Evolutionary conservation across 768 basidiomycete species (phyloP), one percentile per base, ranked within the genome.

Genomic region (Suillus discolor): DNA sequence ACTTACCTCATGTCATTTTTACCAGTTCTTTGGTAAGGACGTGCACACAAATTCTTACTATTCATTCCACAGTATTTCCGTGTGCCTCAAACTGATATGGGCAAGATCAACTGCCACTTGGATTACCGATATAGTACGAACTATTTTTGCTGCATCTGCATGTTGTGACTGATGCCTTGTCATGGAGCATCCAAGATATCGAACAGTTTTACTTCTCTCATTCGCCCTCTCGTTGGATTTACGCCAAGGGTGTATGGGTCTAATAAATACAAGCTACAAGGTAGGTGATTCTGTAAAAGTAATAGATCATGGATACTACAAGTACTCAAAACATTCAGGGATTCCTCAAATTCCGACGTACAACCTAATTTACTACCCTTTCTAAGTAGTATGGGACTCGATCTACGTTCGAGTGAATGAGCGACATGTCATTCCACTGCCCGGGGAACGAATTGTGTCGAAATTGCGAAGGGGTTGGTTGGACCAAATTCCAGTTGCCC

Each of bases 371-470:
- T 16, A 28, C 18, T 42, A n/a, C 39, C 59, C 41, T 39, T 60
- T 42, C 41, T 60, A 57, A 15, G 39, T 60, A 60, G 59, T 42
- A 60, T 13, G 59, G 59, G 12, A 60, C 41, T 31, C 42, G 59
- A 42, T 60, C 59, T 13, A 60, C 28, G 25, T 28, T 60, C 12
- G 25, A 60, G 41, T 42, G 59, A 60, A 60, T 28, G 25, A 28
- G 57, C 25, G 39, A 59, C 57, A 38, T 15, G n/a, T 39, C 57
- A 5, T 39, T 39, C 59, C 59, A 60, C 18, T 60, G 59, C 12
- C 41, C 12, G 6, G 59, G 13, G 41, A 31, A 28, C 0, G 41
- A 60, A 18, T 12, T 7, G 8, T 60, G 59, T 13, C 59, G 59
- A 28, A 60, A 60, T 42, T 42, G 59, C 6, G 41, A 28, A 42